These are phyloP conservation scores for Brassica nigra DNA, from an alignment of 345 rosid species.

Conservation along the genomic window DNA sequence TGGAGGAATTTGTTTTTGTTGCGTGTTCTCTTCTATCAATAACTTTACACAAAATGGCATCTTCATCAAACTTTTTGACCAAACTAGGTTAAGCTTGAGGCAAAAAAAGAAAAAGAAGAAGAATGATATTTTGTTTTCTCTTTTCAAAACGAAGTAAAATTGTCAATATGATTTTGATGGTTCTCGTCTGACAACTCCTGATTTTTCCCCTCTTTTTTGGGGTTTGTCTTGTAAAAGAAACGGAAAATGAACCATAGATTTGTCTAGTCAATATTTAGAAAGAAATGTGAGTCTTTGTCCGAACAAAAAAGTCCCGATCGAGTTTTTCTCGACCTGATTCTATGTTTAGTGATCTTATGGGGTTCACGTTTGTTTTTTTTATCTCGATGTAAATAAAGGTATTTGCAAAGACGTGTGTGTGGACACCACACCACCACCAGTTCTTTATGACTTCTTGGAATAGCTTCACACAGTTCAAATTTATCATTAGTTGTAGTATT, in stretches of 20 bases:
- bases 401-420: not conserved
- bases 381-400: not conserved
- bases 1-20: not conserved
- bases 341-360: conserved; percentile 28
- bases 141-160: conserved; percentile 11
- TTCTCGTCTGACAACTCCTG: conserved; percentile 4
- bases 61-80: not conserved
- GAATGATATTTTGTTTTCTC: not conserved
- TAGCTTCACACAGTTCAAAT: not conserved
- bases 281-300: conserved; percentile 23
- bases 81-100: not conserved
- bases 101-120: not conserved
- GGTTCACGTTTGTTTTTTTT: not conserved
- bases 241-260: conserved; percentile 29
- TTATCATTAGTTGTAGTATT: not conserved
- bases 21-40: conserved; percentile 21
- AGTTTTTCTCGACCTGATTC: conserved; percentile 29
- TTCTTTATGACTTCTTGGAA: not conserved
- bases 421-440: not conserved
- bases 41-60: conserved; percentile 11
- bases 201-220: not conserved
- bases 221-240: conserved; percentile 29
- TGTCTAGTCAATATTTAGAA: conserved; percentile 38
- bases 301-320: conserved; percentile 8
- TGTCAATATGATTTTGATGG: conserved; percentile 6